These are phyloP conservation scores for Nepenthes alata DNA, from an alignment of 179 eudicot genomes.

Conservation along the genomic window DNA sequence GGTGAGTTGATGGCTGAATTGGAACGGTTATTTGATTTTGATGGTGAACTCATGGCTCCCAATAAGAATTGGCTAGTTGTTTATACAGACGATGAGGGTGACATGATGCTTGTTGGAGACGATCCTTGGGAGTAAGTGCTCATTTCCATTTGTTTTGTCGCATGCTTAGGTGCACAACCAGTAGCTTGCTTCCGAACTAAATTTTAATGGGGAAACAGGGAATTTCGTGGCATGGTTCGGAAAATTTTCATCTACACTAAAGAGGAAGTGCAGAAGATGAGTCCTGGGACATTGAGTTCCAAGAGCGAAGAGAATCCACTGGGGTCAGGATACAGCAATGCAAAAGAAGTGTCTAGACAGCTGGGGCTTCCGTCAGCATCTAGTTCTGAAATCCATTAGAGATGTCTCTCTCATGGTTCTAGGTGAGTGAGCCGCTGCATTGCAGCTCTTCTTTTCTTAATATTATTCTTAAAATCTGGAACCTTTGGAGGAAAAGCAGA, in stretches of 20 bases:
- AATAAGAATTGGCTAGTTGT: slow-evolving; percentile 76
- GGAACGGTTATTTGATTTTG: slow-evolving; percentile 66
- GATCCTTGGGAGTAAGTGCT: slow-evolving; percentile 91
- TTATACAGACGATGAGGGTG: slow-evolving; percentile 90
- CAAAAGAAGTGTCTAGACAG: slow-evolving; percentile 32
- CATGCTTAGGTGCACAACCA: background rate
- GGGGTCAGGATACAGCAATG: slow-evolving; percentile 35
- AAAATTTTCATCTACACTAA: slow-evolving; percentile 73
- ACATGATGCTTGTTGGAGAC: slow-evolving; percentile 98
- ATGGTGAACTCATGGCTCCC: slow-evolving; percentile 57
- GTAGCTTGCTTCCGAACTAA: background rate
- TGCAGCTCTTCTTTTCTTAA: too few species aligned
- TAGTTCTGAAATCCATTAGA: slow-evolving; percentile 21
- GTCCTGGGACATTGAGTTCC: slow-evolving; percentile 48
- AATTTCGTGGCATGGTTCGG: slow-evolving; percentile 84
- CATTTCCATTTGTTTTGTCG: background rate
- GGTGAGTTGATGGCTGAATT: slow-evolving; percentile 66
- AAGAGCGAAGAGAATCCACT: slow-evolving; percentile 46
- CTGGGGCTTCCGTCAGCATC: slow-evolving; percentile 23
- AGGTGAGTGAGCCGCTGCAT: slow-evolving; percentile 9
- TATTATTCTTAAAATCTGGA: too few species aligned
- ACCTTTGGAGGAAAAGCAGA: too few species aligned
- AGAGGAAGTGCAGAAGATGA: slow-evolving; percentile 75
- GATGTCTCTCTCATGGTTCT: slow-evolving; percentile 7
- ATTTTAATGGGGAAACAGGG: slow-evolving; percentile 24